Evolutionary conservation across 345 rosid genomes (phyloP).

Genomic region (Crucihimalaya himalaica): DNA sequence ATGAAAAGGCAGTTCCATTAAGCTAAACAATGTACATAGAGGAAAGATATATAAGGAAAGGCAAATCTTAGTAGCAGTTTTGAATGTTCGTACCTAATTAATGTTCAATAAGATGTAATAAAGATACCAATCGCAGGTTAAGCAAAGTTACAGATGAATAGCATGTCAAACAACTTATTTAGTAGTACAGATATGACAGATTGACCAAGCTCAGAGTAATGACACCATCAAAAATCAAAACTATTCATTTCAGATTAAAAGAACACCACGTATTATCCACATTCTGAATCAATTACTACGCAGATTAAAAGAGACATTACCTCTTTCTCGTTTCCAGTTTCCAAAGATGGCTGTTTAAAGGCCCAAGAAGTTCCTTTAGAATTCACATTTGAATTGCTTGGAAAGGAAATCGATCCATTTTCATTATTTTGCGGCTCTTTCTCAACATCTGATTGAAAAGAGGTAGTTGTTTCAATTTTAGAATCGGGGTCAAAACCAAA

Average conservation of each 20-base stretch:
- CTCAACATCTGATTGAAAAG: conserved; percentile 24
- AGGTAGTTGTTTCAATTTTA: conserved; percentile 16
- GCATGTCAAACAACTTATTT: conserved; percentile 8
- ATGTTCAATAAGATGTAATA: not conserved
- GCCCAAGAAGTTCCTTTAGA: conserved; percentile 50
- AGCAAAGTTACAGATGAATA: conserved; percentile 12
- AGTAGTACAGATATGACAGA: not conserved
- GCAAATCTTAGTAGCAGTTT: not conserved
- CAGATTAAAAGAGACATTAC: conserved; percentile 36
- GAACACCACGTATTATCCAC: not conserved
- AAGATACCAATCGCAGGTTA: not conserved
- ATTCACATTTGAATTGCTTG: conserved; percentile 2
- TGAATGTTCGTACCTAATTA: not conserved
- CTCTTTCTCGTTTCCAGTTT: conserved; percentile 45
- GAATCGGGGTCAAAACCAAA: conserved; percentile 38
- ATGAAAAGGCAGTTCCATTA: conserved; percentile 1
- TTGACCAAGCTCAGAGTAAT: conserved; percentile 1
- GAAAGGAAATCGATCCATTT: conserved; percentile 30
- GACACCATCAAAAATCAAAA: conserved; percentile 24
- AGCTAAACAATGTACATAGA: conserved; percentile 16
- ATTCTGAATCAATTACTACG: not conserved
- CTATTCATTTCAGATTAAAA: conserved; percentile 17
- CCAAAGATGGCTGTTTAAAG: conserved; percentile 51
- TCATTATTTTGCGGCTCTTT: conserved; percentile 30
- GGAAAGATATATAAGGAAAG: not conserved